Evolutionary conservation across 345 rosid genomes (phyloP).

Genomic region (Euphorbia peplus): DNA sequence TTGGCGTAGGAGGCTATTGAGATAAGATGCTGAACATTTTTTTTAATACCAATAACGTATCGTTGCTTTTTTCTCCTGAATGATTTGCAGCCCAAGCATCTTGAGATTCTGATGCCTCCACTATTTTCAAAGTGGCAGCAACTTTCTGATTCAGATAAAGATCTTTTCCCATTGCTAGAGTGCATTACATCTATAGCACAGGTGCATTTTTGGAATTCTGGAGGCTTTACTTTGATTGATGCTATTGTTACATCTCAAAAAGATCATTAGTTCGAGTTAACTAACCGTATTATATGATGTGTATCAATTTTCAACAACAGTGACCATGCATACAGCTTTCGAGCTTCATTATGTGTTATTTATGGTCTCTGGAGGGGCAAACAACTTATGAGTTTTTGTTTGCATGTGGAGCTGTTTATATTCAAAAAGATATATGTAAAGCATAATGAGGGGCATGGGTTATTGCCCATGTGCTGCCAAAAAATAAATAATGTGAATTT

Average conservation of each 20-base stretch:
- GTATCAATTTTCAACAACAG: neutral
- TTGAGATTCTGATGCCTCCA: constrained; percentile 92
- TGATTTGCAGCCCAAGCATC: constrained; percentile 63
- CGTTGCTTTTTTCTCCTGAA: neutral
- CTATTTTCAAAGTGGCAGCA: constrained; percentile 89
- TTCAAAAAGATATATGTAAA: neutral
- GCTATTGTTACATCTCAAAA: neutral
- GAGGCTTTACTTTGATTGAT: neutral
- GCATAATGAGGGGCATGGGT: neutral
- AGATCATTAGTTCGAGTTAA: neutral
- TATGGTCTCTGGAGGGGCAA: neutral
- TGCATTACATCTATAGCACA: constrained; percentile 94
- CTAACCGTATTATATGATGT: neutral
- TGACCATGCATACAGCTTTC: neutral
- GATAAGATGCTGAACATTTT: neutral
- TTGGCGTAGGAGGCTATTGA: neutral
- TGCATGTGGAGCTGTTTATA: neutral
- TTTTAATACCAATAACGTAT: neutral
- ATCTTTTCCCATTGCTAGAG: constrained; percentile 81
- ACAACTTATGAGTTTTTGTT: neutral
- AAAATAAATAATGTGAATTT: neutral
- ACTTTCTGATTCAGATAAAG: constrained; percentile 85
- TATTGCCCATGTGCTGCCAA: neutral
- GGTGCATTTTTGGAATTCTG: constrained; percentile 37
- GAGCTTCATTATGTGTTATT: neutral